A percentile compares a stretch with the other conserved stretches of the same genome.
Evolutionary conservation across 2,329 filamentous ascomycete genomes (phyloP).

Genomic region (Colletotrichum eleusines): DNA sequence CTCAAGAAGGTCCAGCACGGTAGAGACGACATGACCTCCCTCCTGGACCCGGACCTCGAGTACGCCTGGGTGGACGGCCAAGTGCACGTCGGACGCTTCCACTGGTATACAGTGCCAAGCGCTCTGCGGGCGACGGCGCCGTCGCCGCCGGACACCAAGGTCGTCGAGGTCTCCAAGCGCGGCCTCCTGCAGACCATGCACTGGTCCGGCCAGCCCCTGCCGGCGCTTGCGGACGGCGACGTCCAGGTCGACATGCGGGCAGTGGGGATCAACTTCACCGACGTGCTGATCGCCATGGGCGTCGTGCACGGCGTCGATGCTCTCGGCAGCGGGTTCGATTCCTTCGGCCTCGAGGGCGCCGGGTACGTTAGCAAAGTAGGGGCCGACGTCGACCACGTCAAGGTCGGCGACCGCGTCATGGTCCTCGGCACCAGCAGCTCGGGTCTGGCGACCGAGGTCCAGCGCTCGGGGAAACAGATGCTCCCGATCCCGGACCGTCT

Average conservation of each 20-base stretch:
- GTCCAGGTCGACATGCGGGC: slow-evolving; percentile 41
- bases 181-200: slow-evolving; percentile 9
- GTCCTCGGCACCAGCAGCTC: not conserved
- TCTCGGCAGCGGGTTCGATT: slow-evolving; percentile 45
- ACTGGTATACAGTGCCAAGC: too few relatives aligned
- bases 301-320: slow-evolving; percentile 47
- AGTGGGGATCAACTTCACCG: slow-evolving; percentile 46
- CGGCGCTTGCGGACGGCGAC: not conserved
- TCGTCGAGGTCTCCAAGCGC: not conserved
- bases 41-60: slow-evolving; percentile 40
- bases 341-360: too few relatives aligned
- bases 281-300: slow-evolving; percentile 46
- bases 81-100: not conserved
- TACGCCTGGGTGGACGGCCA: slow-evolving; percentile 39
- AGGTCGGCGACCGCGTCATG: slow-evolving; percentile 33
- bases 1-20: too few relatives aligned
- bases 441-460: not conserved
- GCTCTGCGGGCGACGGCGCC: too few relatives aligned
- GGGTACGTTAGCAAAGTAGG: too few relatives aligned
- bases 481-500: not conserved
- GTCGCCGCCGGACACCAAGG: too few relatives aligned
- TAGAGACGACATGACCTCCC: too few relatives aligned
- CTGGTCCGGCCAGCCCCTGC: not conserved
- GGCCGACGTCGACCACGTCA: slow-evolving; percentile 45
- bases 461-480: too few relatives aligned